Evolutionary conservation across 1,139 yeast species (phyloP).

Genomic region (Blastobotrys ciferrii): DNA sequence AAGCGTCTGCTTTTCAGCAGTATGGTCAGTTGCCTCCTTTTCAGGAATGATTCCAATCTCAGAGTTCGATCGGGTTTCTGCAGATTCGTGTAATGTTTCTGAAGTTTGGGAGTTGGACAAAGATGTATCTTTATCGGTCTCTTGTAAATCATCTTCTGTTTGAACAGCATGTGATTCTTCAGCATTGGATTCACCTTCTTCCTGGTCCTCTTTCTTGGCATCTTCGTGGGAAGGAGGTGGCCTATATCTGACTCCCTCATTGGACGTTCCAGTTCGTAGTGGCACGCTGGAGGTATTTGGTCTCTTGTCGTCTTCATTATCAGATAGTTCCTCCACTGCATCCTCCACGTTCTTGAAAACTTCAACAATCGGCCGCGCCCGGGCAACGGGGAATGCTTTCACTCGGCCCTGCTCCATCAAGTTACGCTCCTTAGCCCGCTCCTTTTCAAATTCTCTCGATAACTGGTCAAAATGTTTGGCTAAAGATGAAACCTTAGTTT

Average conservation of each 20-base stretch:
- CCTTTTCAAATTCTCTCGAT: slow-evolving; percentile 81
- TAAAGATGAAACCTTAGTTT: slow-evolving; percentile 38
- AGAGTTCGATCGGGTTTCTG: neutral
- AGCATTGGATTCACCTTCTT: neutral
- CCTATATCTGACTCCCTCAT: neutral
- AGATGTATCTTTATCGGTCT: neutral
- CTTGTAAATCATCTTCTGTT: neutral
- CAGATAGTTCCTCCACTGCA: slow-evolving; percentile 55
- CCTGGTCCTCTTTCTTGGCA: neutral
- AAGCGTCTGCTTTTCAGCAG: slow-evolving; percentile 69
- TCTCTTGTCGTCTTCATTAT: slow-evolving; percentile 26
- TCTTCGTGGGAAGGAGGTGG: neutral
- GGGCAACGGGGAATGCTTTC: slow-evolving; percentile 71
- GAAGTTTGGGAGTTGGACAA: neutral
- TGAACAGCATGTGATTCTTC: neutral
- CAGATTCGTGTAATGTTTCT: neutral
- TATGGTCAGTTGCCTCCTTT: slow-evolving; percentile 29
- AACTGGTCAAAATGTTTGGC: slow-evolving; percentile 70
- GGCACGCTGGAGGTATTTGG: neutral
- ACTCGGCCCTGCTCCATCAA: slow-evolving; percentile 61
- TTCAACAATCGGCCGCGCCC: slow-evolving; percentile 85
- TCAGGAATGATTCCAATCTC: slow-evolving; percentile 9
- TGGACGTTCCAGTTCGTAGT: neutral
- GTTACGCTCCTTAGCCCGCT: slow-evolving; percentile 75
- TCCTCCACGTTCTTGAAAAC: slow-evolving; percentile 87